Conservation (phyloP, 2,329 filamentous ascomycete genomes). For the Aphanocladium album region DNA sequence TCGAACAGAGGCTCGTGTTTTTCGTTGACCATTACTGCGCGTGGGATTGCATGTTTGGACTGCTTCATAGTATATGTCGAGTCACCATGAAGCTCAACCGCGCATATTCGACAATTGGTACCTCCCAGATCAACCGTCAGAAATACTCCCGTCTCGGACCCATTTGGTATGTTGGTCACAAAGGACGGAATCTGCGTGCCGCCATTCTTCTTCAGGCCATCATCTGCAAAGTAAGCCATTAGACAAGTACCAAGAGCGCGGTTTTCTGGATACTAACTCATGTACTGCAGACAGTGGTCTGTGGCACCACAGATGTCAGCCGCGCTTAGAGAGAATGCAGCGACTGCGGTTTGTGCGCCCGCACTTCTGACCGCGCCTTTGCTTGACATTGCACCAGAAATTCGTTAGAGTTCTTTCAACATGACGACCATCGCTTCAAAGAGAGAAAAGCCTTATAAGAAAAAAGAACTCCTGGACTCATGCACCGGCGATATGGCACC, state of each 20-base stretch:
- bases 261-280: background rate
- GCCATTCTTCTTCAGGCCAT: constrained; percentile 55
- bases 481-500: background rate
- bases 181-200: constrained; percentile 75
- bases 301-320: constrained; percentile 1
- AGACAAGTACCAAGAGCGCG: background rate
- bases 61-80: constrained; percentile 67
- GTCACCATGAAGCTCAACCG: constrained; percentile 41
- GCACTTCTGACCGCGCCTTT: background rate
- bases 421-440: background rate
- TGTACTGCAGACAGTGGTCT: constrained; percentile 4
- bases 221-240: constrained; percentile 7
- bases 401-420: background rate
- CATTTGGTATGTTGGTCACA: constrained; percentile 71
- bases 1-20: constrained; percentile 58
- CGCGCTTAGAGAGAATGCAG: background rate
- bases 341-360: background rate
- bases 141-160: constrained; percentile 60
- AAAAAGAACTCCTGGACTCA: background rate
- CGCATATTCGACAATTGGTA: constrained; percentile 30
- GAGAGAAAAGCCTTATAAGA: background rate
- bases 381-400: background rate
- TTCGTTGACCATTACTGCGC: constrained; percentile 18
- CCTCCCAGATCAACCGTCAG: constrained; percentile 31
- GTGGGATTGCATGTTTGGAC: constrained; percentile 36